Conservation (phyloP, 768 basidiomycete species). For the Trametes gibbosa region DNA sequence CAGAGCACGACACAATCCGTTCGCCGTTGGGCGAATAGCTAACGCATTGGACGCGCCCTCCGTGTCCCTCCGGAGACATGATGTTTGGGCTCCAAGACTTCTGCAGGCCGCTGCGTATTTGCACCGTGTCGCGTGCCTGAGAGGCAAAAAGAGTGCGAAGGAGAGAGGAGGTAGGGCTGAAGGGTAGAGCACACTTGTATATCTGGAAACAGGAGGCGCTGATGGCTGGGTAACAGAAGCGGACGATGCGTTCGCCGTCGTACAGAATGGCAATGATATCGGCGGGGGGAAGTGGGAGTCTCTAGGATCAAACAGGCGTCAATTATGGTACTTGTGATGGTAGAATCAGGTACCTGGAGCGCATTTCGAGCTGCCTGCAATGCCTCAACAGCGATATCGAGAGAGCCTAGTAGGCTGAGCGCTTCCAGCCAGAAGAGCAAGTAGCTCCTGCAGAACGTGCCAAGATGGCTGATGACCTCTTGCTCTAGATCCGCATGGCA, state of each 20-base stretch:
- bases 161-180: background rate
- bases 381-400: background rate
- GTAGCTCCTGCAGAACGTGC: conserved; percentile 13
- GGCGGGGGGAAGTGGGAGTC: background rate
- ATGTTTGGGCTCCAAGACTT: background rate
- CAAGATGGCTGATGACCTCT: background rate
- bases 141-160: background rate
- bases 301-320: background rate
- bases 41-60: background rate
- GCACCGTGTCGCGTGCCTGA: background rate
- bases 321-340: too few species aligned
- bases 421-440: conserved; percentile 27
- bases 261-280: background rate
- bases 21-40: conserved; percentile 6
- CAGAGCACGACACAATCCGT: background rate
- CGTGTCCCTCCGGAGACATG: background rate
- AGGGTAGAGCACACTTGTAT: conserved; percentile 9
- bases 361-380: background rate
- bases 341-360: background rate
- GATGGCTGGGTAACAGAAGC: conserved; percentile 14
- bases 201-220: conserved; percentile 16
- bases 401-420: conserved; percentile 4
- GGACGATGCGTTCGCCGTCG: conserved; percentile 12
- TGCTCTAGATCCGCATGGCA: background rate
- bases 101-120: background rate